These are phyloP conservation scores for Phaseolus coccineus DNA, from an alignment of 331 rosid genomes.

Conservation along the genomic window DNA sequence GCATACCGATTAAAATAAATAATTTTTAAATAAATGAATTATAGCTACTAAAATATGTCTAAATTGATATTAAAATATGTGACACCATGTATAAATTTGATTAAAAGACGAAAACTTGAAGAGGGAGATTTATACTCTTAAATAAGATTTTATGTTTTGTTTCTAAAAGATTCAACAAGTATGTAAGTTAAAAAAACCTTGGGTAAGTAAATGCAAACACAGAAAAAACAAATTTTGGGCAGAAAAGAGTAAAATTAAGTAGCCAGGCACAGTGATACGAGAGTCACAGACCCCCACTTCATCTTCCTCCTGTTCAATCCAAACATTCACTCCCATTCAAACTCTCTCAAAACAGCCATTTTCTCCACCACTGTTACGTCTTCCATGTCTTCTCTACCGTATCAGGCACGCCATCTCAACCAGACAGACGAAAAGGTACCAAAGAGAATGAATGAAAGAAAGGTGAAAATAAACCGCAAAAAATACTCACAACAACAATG, in stretches of 20 bases:
- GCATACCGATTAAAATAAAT: no score
- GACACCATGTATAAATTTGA: background rate
- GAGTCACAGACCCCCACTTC: constrained; percentile 10
- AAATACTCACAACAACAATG: constrained; percentile 8
- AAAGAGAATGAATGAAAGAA: background rate
- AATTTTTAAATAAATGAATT: no score
- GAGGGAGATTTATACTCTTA: background rate
- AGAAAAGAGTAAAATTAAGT: background rate
- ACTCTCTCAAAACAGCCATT: background rate
- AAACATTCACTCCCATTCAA: background rate
- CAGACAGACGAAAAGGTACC: constrained; percentile 41
- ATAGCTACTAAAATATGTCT: background rate
- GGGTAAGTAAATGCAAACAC: background rate
- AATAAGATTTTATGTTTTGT: background rate
- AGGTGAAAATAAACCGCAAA: background rate
- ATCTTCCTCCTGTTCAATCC: constrained; percentile 6
- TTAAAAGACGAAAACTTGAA: background rate
- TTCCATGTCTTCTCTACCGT: constrained; percentile 29
- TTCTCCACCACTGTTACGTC: background rate
- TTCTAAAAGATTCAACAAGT: background rate
- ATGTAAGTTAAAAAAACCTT: background rate
- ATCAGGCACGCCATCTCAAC: constrained; percentile 40
- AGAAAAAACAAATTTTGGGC: background rate
- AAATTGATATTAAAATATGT: background rate
- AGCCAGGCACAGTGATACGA: constrained; percentile 17